Conservation (phyloP, 495 filamentous ascomycete genomes). For the Penicillium samsonianum region DNA sequence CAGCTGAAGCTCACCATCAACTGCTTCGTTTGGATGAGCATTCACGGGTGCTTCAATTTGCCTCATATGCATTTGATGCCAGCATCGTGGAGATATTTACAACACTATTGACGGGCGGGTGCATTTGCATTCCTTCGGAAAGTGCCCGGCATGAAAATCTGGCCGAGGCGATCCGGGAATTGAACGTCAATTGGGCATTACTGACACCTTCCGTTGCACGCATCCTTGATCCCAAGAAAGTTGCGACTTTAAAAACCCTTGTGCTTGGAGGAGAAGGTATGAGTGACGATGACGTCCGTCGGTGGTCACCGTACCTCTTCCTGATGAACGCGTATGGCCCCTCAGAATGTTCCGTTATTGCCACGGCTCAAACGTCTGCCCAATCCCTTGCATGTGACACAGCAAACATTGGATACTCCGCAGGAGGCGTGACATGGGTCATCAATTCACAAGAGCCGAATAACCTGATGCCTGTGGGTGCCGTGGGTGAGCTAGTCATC, state of each 20-base stretch:
- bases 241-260: conserved; percentile 23
- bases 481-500: conserved; percentile 9
- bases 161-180: not conserved
- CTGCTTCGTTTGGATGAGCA: not conserved
- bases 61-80: conserved; percentile 33
- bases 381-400: not conserved
- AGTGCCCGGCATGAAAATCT: conserved; percentile 10
- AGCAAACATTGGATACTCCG: not conserved
- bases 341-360: not conserved
- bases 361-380: not conserved
- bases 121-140: conserved; percentile 31
- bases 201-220: conserved; percentile 5
- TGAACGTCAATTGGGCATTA: not conserved
- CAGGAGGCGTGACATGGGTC: conserved; percentile 12
- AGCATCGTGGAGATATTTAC: conserved; percentile 18
- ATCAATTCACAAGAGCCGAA: conserved; percentile 31
- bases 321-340: not conserved
- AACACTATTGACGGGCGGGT: conserved; percentile 27
- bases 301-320: conserved; percentile 8
- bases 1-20: conserved; percentile 20
- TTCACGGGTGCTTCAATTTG: conserved; percentile 29
- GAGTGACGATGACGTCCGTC: not conserved
- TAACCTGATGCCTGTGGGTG: not conserved
- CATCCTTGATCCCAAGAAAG: conserved; percentile 24
- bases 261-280: conserved; percentile 24